These are phyloP conservation scores for Penicillium sp. DNA, from an alignment of 2,329 filamentous ascomycete genomes.

Conservation along the genomic window DNA sequence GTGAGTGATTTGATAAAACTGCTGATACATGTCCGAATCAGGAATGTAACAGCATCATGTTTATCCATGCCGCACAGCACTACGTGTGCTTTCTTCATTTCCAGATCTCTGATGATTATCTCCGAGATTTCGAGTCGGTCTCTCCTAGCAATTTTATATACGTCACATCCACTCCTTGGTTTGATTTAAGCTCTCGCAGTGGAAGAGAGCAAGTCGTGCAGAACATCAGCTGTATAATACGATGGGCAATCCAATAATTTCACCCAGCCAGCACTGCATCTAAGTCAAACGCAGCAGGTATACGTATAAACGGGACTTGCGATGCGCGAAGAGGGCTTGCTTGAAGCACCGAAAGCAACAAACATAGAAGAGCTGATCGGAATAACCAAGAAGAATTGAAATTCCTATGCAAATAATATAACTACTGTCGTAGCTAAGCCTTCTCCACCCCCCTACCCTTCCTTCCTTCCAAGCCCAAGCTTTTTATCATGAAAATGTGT, in stretches of 20 bases:
- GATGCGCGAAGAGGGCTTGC: not conserved
- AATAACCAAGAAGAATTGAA: not conserved
- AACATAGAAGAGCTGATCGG: not conserved
- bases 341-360: not conserved
- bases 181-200: slow-evolving; percentile 7
- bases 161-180: slow-evolving; percentile 14
- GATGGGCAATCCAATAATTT: not conserved
- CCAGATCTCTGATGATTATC: slow-evolving; percentile 13
- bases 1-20: no score
- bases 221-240: not conserved
- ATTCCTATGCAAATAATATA: not conserved
- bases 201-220: slow-evolving; percentile 11
- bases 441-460: not conserved
- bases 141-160: slow-evolving; percentile 3
- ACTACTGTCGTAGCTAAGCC: not conserved
- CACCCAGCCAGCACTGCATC: not conserved
- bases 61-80: slow-evolving; percentile 20
- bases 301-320: not conserved
- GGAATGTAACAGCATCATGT: slow-evolving; percentile 11
- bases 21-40: no score
- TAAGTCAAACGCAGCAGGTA: not conserved
- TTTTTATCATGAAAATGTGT: not conserved
- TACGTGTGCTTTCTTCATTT: slow-evolving; percentile 24
- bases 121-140: slow-evolving; percentile 12
- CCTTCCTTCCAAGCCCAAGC: not conserved